Evolutionary conservation across 768 basidiomycete species (phyloP).

Genomic region (Rhodotorula taiwanensis): DNA sequence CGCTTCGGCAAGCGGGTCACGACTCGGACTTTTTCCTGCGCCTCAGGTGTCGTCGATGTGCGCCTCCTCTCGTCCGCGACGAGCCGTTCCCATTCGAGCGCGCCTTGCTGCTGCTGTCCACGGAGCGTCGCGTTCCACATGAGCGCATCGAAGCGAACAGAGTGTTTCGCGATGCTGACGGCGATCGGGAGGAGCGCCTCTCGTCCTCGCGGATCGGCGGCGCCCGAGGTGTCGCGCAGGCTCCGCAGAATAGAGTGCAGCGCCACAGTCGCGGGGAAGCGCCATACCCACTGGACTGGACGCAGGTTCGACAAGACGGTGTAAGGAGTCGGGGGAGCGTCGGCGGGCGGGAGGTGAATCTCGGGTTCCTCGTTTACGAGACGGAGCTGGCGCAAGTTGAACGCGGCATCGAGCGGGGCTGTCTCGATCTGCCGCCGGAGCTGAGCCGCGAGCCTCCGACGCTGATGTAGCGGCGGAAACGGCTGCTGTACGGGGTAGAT

Average conservation of each 20-base stretch:
- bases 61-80: neutral
- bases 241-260: conserved; percentile 25
- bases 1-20: neutral
- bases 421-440: conserved; percentile 12
- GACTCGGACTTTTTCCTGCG: neutral
- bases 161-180: conserved; percentile 17
- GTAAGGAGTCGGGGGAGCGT: neutral
- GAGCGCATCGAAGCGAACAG: conserved; percentile 25
- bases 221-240: neutral
- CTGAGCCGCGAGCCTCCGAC: conserved; percentile 1
- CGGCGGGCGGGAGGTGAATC: conserved; percentile 8
- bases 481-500: conserved; percentile 21
- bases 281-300: conserved; percentile 32
- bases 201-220: neutral
- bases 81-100: conserved; percentile 10
- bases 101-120: neutral
- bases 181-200: conserved; percentile 27
- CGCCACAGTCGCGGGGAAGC: conserved; percentile 20
- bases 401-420: conserved; percentile 19
- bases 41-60: neutral
- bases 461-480: conserved; percentile 2
- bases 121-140: conserved; percentile 17
- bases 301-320: conserved; percentile 2
- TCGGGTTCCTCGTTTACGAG: conserved; percentile 20
- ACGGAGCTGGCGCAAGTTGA: conserved; percentile 33